Evolutionary conservation across 148 eudicot genomes (phyloP).

Genomic region (Rhododendron simsii): DNA sequence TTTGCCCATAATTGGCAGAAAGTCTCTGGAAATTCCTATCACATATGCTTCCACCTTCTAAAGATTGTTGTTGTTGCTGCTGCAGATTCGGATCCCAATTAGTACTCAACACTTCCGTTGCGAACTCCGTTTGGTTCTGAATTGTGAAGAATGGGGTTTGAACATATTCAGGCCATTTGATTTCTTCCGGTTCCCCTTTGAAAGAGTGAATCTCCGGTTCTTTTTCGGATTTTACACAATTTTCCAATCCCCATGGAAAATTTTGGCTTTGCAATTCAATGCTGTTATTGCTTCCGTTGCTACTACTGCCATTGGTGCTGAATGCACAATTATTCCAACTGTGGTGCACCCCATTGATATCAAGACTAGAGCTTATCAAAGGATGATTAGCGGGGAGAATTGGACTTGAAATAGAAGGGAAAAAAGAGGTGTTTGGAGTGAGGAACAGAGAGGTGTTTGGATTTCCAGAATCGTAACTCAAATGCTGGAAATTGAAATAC

Average conservation of each 20-base stretch:
- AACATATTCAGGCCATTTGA: slow-evolving; percentile 71
- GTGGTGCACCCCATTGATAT: slow-evolving; percentile 11
- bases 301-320: slow-evolving; percentile 15
- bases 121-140: slow-evolving; percentile 20
- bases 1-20: slow-evolving; percentile 68
- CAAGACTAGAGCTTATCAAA: slow-evolving; percentile 12
- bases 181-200: slow-evolving; percentile 41
- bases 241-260: slow-evolving; percentile 42
- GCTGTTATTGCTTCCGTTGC: slow-evolving; percentile 9
- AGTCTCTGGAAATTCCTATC: slow-evolving; percentile 60
- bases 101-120: slow-evolving; percentile 17
- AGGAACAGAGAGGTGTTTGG: slow-evolving; percentile 31
- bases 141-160: slow-evolving; percentile 37
- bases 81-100: slow-evolving; percentile 42
- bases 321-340: slow-evolving; percentile 22
- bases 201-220: slow-evolving; percentile 22
- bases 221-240: slow-evolving; percentile 28
- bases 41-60: slow-evolving; percentile 41
- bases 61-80: slow-evolving; percentile 20
- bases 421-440: slow-evolving; percentile 24
- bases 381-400: slow-evolving; percentile 2
- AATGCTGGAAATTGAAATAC: slow-evolving; percentile 23
- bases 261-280: slow-evolving; percentile 23
- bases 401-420: slow-evolving; percentile 32
- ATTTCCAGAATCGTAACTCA: slow-evolving; percentile 25